phyloP scores from a whole-genome alignment of 2,329 filamentous ascomycete genomes.

The Periglandula ipomoeae region DNA sequence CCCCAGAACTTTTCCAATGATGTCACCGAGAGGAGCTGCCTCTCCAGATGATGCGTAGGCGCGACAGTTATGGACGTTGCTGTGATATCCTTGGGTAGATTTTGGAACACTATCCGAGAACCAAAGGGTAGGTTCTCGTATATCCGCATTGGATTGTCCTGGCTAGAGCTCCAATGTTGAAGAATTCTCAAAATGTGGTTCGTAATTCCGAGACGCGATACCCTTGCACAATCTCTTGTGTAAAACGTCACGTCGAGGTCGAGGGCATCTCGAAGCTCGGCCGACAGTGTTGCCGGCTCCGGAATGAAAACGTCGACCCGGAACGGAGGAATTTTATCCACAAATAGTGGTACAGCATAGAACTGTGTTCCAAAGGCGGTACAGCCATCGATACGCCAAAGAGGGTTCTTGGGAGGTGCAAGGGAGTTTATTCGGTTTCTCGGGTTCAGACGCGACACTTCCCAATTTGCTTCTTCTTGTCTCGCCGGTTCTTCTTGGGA shows the following conservation, averaged over 20 bases:
- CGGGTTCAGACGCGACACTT: slow-evolving; percentile 43
- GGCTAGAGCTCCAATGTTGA: slow-evolving; percentile 36
- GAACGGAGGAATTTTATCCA: slow-evolving; percentile 35
- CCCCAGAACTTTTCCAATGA: slow-evolving; percentile 36
- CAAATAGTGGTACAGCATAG: slow-evolving; percentile 45
- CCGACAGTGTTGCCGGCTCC: slow-evolving; percentile 33
- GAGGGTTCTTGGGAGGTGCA: slow-evolving; percentile 29
- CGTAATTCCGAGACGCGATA: slow-evolving; percentile 41
- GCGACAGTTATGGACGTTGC: slow-evolving; percentile 38
- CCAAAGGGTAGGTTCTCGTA: slow-evolving; percentile 47
- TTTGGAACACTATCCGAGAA: slow-evolving; percentile 45
- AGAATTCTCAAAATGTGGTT: slow-evolving; percentile 45
- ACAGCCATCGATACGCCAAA: slow-evolving; percentile 52
- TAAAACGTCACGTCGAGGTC: slow-evolving; percentile 44
- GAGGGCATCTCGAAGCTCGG: slow-evolving; percentile 35
- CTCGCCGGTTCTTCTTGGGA: slow-evolving; percentile 3
- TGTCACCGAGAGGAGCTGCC: slow-evolving; percentile 36
- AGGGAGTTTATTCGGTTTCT: slow-evolving; percentile 53
- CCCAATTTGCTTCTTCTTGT: slow-evolving; percentile 27
- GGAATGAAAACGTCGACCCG: slow-evolving; percentile 51
- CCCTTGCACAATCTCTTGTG: slow-evolving; percentile 38
- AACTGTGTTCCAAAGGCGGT: slow-evolving; percentile 49
- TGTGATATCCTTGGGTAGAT: slow-evolving; percentile 36
- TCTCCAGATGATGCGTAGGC: slow-evolving; percentile 43
- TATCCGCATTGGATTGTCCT: slow-evolving; percentile 20